A percentile compares a stretch with the other conserved stretches of the same genome.
These are phyloP conservation scores for Paecilomyces dactylethromorphus DNA, from an alignment of 2,329 filamentous ascomycete genomes.

Conservation along the genomic window DNA sequence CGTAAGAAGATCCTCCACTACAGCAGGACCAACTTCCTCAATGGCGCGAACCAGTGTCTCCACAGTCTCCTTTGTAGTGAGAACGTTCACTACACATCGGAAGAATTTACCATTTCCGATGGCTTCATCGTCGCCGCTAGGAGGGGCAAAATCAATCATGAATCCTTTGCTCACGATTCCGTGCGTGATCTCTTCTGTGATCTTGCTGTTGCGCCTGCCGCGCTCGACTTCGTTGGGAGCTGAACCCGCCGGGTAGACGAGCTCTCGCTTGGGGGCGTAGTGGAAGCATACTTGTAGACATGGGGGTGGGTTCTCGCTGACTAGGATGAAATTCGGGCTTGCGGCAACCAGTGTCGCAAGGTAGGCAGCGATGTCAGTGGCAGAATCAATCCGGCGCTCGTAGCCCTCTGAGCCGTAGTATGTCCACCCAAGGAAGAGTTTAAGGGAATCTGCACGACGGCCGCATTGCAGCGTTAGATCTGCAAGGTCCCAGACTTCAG, in stretches of 20 bases:
- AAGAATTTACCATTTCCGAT: conserved; percentile 59
- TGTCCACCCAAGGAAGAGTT: conserved; percentile 80
- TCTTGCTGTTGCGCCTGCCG: conserved; percentile 45
- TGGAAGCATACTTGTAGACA: conserved; percentile 97
- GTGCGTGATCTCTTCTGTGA: conserved; percentile 51
- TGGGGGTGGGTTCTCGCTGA: conserved; percentile 70
- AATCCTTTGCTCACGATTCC: conserved; percentile 55
- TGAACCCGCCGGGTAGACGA: conserved; percentile 31
- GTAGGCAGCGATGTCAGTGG: conserved; percentile 64
- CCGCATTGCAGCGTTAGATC: conserved; percentile 93
- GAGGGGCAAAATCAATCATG: conserved; percentile 62
- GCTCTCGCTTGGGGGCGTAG: conserved; percentile 55
- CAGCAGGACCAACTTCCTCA: conserved; percentile 38
- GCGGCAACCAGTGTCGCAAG: conserved; percentile 56
- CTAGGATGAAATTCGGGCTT: conserved; percentile 58
- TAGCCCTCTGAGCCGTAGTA: conserved; percentile 81
- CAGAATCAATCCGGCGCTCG: conserved; percentile 60
- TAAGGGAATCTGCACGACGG: conserved; percentile 74
- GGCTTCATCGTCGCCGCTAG: conserved; percentile 40
- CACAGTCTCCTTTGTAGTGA: conserved; percentile 53
- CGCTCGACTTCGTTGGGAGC: conserved; percentile 28
- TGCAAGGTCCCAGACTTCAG: conserved; percentile 78
- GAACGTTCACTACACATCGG: conserved; percentile 60
- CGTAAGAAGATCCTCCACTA: conserved; percentile 19
- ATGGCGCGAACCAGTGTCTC: conserved; percentile 58